Percentiles rank a stretch among this genome's conserved stretches.
These are phyloP conservation scores for Collybiopsis luxurians DNA, from an alignment of 768 basidiomycete genomes.

Conservation along the genomic window DNA sequence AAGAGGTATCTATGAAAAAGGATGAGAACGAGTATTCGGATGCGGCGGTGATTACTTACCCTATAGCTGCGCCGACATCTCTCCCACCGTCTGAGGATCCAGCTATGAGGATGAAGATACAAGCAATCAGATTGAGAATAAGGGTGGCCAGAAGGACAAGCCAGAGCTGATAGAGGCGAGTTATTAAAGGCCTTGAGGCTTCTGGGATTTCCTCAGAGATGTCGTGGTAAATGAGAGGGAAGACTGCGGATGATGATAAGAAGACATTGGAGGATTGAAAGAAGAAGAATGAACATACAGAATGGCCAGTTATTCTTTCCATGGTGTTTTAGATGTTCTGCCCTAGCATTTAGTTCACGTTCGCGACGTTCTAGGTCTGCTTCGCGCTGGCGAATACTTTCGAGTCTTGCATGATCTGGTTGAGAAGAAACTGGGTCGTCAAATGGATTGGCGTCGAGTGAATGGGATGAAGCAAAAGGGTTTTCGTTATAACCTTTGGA, in stretches of 20 bases:
- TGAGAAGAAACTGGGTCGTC: slow-evolving; percentile 67
- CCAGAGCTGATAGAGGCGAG: slow-evolving; percentile 91
- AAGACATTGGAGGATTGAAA: slow-evolving; percentile 14
- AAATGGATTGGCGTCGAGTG: slow-evolving; percentile 86
- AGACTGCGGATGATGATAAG: slow-evolving; percentile 52
- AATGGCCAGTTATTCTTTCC: slow-evolving; percentile 94
- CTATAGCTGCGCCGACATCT: slow-evolving; percentile 80
- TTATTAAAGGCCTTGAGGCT: slow-evolving; percentile 73
- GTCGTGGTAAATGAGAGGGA: slow-evolving; percentile 92
- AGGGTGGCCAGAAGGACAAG: slow-evolving; percentile 81
- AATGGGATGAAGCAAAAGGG: slow-evolving; percentile 82
- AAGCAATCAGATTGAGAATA: slow-evolving; percentile 86
- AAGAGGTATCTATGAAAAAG: slow-evolving; percentile 61
- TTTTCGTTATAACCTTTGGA: slow-evolving; percentile 60
- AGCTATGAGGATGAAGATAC: slow-evolving; percentile 78
- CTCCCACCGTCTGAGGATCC: slow-evolving; percentile 74
- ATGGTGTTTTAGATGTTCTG: slow-evolving; percentile 66
- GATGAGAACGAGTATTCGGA: slow-evolving; percentile 11
- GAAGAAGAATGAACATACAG: slow-evolving; percentile 48
- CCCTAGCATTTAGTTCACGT: slow-evolving; percentile 63
- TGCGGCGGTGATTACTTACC: slow-evolving; percentile 43
- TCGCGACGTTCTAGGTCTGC: slow-evolving; percentile 79
- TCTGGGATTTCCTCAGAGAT: slow-evolving; percentile 90
- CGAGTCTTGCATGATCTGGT: slow-evolving; percentile 43
- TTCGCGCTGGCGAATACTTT: slow-evolving; percentile 76